Evolutionary conservation across 495 filamentous ascomycete species (phyloP).

Genomic region (Aspergillus carlsbadensis): DNA sequence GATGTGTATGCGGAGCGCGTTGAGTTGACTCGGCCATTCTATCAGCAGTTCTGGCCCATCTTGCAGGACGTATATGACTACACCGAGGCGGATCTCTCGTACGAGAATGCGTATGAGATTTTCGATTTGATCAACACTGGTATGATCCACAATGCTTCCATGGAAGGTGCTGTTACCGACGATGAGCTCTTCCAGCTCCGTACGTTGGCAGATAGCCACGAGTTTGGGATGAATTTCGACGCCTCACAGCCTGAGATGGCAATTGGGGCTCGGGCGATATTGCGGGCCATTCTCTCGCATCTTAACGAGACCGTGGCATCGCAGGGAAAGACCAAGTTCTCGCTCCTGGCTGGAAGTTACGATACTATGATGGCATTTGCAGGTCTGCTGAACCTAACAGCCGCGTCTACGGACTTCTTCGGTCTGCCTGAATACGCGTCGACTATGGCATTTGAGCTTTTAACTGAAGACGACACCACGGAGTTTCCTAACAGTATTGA

Average conservation of each 20-base stretch:
- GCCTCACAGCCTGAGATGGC: slow-evolving; percentile 30
- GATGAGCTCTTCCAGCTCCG: slow-evolving; percentile 32
- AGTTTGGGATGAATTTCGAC: slow-evolving; percentile 22
- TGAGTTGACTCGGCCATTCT: slow-evolving; percentile 53
- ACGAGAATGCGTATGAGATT: slow-evolving; percentile 65
- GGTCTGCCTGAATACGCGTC: slow-evolving; percentile 53
- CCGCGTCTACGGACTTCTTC: slow-evolving; percentile 37
- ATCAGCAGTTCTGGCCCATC: slow-evolving; percentile 55
- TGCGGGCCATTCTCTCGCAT: slow-evolving; percentile 34
- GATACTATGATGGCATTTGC: slow-evolving; percentile 50
- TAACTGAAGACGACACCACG: slow-evolving; percentile 40
- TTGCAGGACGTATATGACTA: slow-evolving; percentile 52
- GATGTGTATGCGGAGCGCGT: slow-evolving; percentile 51
- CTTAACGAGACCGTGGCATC: slow-evolving; percentile 44
- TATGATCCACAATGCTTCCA: slow-evolving; percentile 41
- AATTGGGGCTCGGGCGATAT: slow-evolving; percentile 25
- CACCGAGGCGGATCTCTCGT: slow-evolving; percentile 43
- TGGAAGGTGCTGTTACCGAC: slow-evolving; percentile 20
- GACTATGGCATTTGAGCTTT: slow-evolving; percentile 50
- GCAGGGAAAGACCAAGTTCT: slow-evolving; percentile 35
- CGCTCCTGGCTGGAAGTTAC: slow-evolving; percentile 49
- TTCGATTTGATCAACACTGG: slow-evolving; percentile 48
- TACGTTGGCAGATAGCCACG: slow-evolving; percentile 26
- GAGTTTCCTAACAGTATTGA: slow-evolving; percentile 32
- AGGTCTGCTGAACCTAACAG: slow-evolving; percentile 43